Evolutionary conservation across 345 rosid species (phyloP).

Genomic region (Nasturtium officinale): DNA sequence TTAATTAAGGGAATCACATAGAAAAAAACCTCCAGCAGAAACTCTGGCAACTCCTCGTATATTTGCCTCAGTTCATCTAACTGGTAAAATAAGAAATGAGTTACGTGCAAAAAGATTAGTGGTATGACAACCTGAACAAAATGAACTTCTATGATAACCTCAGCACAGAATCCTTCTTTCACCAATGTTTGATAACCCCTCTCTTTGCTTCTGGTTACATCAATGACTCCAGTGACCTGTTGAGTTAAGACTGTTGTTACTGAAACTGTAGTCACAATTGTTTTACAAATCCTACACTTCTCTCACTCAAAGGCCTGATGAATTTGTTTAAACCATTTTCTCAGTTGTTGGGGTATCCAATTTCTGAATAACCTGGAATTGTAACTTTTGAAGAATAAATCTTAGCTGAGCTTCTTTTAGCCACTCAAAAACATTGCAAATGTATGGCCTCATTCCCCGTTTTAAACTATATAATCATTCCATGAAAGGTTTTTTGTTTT

Average conservation of each 20-base stretch:
- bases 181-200: slow-evolving; percentile 84
- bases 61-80: slow-evolving; percentile 95
- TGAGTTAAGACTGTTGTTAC: slow-evolving; percentile 24
- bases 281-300: slow-evolving; percentile 8
- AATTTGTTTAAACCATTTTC: slow-evolving; percentile 13
- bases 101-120: slow-evolving; percentile 2
- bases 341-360: slow-evolving; percentile 9
- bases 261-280: slow-evolving; percentile 8
- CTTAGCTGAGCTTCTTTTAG: slow-evolving; percentile 1
- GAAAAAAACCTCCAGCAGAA: slow-evolving; percentile 76
- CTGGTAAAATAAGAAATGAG: slow-evolving; percentile 46
- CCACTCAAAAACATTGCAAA: slow-evolving; percentile 2
- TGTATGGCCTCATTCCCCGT: not conserved
- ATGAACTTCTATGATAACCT: slow-evolving; percentile 53
- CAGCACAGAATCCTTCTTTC: slow-evolving; percentile 88
- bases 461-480: not conserved
- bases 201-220: slow-evolving; percentile 78
- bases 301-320: slow-evolving; percentile 18
- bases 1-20: slow-evolving; percentile 18
- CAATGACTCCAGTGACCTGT: slow-evolving; percentile 90
- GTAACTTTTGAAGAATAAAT: not conserved
- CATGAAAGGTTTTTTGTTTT: not conserved
- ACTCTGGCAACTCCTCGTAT: slow-evolving; percentile 89
- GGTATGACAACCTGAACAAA: slow-evolving; percentile 21
- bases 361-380: not conserved